Percentiles rank a stretch among this genome's conserved stretches.
Evolutionary conservation across 768 basidiomycete genomes (phyloP).

Genomic region (Xerocomellus intermedius): DNA sequence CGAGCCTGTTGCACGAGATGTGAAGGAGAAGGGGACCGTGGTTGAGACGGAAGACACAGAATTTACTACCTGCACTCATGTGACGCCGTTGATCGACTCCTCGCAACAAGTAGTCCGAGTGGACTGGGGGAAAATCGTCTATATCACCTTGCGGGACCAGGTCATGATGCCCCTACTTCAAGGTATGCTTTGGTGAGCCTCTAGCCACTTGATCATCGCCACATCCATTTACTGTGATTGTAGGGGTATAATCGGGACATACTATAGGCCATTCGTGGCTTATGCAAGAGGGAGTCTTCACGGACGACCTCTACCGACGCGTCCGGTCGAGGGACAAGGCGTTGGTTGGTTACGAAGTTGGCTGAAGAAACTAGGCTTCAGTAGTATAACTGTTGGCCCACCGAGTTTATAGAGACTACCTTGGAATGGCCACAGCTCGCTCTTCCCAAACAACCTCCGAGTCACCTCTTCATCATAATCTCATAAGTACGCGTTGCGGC

Average conservation of each 20-base stretch:
- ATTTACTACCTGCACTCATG: slow-evolving; percentile 20
- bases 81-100: slow-evolving; percentile 29
- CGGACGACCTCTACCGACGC: slow-evolving; percentile 3
- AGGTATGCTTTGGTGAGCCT: slow-evolving; percentile 61
- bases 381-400: slow-evolving; percentile 28
- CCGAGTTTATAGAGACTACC: slow-evolving; percentile 16
- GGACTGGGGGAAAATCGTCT: slow-evolving; percentile 57
- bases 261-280: slow-evolving; percentile 30
- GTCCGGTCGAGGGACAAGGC: slow-evolving; percentile 28
- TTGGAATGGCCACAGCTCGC: not conserved
- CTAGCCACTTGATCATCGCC: not conserved
- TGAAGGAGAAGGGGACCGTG: slow-evolving; percentile 32
- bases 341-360: slow-evolving; percentile 33
- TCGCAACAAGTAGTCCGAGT: slow-evolving; percentile 41
- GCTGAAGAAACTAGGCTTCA: slow-evolving; percentile 29
- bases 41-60: slow-evolving; percentile 22
- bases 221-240: slow-evolving; percentile 1
- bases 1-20: slow-evolving; percentile 18
- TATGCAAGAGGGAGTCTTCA: slow-evolving; percentile 22
- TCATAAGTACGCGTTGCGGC: too few relatives aligned
- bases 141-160: slow-evolving; percentile 68
- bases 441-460: too few relatives aligned
- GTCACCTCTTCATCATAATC: too few relatives aligned
- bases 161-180: slow-evolving; percentile 66
- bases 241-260: slow-evolving; percentile 33